Percentiles rank a stretch among this genome's conserved stretches.
These are phyloP conservation scores for Cicer yamashitae DNA, from an alignment of 306 rosid genomes.

Conservation along the genomic window DNA sequence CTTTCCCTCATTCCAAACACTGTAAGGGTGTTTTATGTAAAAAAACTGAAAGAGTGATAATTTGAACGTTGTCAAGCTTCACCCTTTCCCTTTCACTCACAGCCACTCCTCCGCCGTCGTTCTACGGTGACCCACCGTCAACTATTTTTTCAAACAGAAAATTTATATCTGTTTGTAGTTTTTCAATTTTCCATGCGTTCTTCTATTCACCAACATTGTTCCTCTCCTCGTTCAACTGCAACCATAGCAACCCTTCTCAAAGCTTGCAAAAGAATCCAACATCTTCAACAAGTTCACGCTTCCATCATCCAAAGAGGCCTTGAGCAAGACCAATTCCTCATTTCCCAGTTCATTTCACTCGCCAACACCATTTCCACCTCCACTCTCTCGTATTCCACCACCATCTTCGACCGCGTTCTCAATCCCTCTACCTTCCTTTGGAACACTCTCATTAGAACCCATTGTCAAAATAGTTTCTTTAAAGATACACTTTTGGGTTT, in stretches of 20 bases:
- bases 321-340: conserved; percentile 68
- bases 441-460: conserved; percentile 61
- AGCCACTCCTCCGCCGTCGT: too few species aligned
- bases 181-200: conserved; percentile 45
- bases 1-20: too few species aligned
- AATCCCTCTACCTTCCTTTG: conserved; percentile 65
- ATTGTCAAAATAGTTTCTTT: conserved; percentile 51
- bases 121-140: too few species aligned
- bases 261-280: conserved; percentile 54
- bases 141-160: too few species aligned
- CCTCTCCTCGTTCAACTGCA: conserved; percentile 40
- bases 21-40: too few species aligned
- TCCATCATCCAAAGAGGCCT: conserved; percentile 67
- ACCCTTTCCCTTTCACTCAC: too few species aligned
- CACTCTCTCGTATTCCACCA: conserved; percentile 32
- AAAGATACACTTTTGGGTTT: conserved; percentile 49
- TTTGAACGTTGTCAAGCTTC: too few species aligned
- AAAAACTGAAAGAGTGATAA: too few species aligned
- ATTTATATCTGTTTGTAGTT: not conserved
- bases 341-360: conserved; percentile 55
- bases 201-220: conserved; percentile 16
- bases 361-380: conserved; percentile 28
- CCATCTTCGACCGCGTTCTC: conserved; percentile 52
- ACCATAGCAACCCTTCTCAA: conserved; percentile 54
- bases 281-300: conserved; percentile 69